Percentiles rank a stretch among this genome's conserved stretches.
phyloP scores from a whole-genome alignment of 768 basidiomycete species.

The Polyporus arcularius region DNA sequence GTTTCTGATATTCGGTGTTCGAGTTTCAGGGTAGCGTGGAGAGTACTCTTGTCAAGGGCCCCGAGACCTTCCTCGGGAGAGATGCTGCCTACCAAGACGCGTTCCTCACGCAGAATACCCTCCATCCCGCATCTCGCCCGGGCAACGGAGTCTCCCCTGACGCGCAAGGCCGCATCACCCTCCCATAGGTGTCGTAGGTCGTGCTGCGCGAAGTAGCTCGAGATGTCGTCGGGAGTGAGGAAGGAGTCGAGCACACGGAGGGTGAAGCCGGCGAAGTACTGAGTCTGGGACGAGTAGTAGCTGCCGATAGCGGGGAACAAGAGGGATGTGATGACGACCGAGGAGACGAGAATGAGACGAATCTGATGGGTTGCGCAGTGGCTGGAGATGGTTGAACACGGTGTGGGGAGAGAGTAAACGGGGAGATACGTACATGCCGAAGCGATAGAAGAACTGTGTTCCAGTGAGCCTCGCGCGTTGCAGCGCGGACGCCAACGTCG shows the following conservation, averaged over 20 bases:
- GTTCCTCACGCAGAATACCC: constrained; percentile 74
- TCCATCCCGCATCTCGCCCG: constrained; percentile 71
- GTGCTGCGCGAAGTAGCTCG: constrained; percentile 54
- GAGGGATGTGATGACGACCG: constrained; percentile 84
- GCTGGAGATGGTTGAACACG: constrained; percentile 38
- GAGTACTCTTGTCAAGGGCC: constrained; percentile 60
- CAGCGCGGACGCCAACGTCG: constrained; percentile 21
- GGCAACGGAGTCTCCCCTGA: constrained; percentile 69
- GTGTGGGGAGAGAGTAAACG: neutral
- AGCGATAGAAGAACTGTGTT: constrained; percentile 62
- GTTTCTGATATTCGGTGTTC: constrained; percentile 56
- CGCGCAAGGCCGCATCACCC: constrained; percentile 59
- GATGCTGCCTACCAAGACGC: constrained; percentile 67
- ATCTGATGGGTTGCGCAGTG: constrained; percentile 92
- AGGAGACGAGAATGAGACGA: constrained; percentile 83
- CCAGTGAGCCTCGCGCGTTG: constrained; percentile 42
- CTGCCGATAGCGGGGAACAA: constrained; percentile 89
- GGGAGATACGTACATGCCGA: constrained; percentile 68
- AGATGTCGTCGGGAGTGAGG: constrained; percentile 51
- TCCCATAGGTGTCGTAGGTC: constrained; percentile 78
- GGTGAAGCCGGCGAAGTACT: constrained; percentile 53
- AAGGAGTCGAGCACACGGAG: constrained; percentile 65
- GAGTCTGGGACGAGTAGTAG: constrained; percentile 73
- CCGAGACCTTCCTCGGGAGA: constrained; percentile 37
- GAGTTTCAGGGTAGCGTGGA: constrained; percentile 64